These are phyloP conservation scores for Candida smagusa DNA, from an alignment of 1,139 yeast genomes.

Conservation along the genomic window DNA sequence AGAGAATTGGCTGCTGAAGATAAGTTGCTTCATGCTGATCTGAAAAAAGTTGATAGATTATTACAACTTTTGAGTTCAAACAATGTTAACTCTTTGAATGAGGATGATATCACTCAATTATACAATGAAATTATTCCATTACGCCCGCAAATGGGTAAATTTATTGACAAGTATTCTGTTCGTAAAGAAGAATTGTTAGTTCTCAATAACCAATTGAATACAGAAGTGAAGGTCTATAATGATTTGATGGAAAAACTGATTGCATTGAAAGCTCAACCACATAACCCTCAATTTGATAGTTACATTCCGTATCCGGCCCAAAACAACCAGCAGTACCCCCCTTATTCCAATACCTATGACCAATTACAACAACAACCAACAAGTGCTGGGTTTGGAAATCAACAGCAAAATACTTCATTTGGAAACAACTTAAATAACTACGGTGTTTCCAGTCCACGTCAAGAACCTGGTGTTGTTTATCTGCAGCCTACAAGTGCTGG, in stretches of 20 bases:
- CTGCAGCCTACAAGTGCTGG: too few species aligned
- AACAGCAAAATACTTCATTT: not conserved
- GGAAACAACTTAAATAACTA: too few species aligned
- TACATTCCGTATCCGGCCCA: slow-evolving; percentile 19
- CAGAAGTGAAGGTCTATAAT: slow-evolving; percentile 68
- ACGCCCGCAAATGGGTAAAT: slow-evolving; percentile 67
- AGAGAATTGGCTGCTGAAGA: slow-evolving; percentile 31
- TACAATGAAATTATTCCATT: slow-evolving; percentile 71
- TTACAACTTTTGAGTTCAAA: slow-evolving; percentile 49
- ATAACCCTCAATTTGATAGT: slow-evolving; percentile 3
- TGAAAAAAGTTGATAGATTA: slow-evolving; percentile 22
- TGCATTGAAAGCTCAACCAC: slow-evolving; percentile 18
- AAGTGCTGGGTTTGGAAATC: slow-evolving; percentile 38
- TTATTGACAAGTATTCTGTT: slow-evolving; percentile 71
- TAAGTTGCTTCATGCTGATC: slow-evolving; percentile 26
- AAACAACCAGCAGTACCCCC: slow-evolving; percentile 4
- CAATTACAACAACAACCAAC: slow-evolving; percentile 31
- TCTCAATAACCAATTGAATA: slow-evolving; percentile 66
- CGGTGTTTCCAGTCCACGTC: too few species aligned
- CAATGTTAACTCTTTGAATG: slow-evolving; percentile 18
- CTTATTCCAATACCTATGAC: slow-evolving; percentile 3
- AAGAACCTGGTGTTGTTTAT: too few species aligned
- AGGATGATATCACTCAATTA: slow-evolving; percentile 48
- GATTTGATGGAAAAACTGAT: slow-evolving; percentile 58
- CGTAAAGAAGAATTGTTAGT: slow-evolving; percentile 71